phyloP scores from a whole-genome alignment of 495 filamentous ascomycete genomes.

The Friedmanniomyces endolithicus region DNA sequence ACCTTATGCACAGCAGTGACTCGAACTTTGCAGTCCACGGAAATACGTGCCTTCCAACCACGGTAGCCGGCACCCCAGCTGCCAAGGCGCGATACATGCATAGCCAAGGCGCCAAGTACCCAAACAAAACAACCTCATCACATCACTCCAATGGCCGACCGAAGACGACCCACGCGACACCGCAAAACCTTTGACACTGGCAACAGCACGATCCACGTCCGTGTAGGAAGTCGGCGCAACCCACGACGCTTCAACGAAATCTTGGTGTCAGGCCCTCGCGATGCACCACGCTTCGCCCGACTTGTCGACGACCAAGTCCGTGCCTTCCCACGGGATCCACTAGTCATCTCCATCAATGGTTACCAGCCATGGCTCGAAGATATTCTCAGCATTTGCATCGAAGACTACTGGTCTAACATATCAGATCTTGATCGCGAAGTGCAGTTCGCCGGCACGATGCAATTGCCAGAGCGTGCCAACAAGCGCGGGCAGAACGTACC shows the following conservation, averaged over 20 bases:
- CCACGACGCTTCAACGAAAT: constrained; percentile 18
- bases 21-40: too few relatives aligned
- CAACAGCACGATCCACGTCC: constrained; percentile 12
- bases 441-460: constrained; percentile 17
- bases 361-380: constrained; percentile 20
- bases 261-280: constrained; percentile 13
- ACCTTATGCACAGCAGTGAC: too few relatives aligned
- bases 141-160: neutral
- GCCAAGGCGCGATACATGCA: neutral
- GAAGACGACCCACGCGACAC: constrained; percentile 9
- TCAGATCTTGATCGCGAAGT: constrained; percentile 20
- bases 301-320: constrained; percentile 15
- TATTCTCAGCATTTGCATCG: constrained; percentile 17
- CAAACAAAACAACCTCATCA: neutral
- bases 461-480: constrained; percentile 18
- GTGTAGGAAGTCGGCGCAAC: constrained; percentile 16
- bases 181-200: constrained; percentile 10
- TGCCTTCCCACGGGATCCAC: constrained; percentile 6
- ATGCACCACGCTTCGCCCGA: constrained; percentile 19
- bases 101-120: neutral
- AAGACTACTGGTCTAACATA: constrained; percentile 15
- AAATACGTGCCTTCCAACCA: too few relatives aligned
- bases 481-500: constrained; percentile 11
- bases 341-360: constrained; percentile 19
- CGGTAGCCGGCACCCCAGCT: neutral